A percentile compares a stretch with the other conserved stretches of the same genome.
These are phyloP conservation scores for Boletellus deceptivus DNA, from an alignment of 1,284 basidiomycete species.

Conservation along the genomic window DNA sequence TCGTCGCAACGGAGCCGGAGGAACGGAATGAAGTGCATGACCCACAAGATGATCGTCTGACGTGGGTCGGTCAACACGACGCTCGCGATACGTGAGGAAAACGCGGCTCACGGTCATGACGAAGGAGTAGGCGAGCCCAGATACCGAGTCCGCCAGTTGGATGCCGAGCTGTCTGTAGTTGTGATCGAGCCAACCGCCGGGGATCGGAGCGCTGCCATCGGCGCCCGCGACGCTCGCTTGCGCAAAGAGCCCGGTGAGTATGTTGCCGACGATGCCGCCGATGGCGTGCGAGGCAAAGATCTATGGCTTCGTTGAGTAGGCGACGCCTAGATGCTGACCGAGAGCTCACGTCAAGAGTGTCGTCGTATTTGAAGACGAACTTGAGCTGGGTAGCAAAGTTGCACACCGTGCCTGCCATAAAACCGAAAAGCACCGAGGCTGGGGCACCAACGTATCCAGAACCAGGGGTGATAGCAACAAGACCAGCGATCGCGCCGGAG, in stretches of 20 bases:
- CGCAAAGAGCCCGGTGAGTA: slow-evolving; percentile 87
- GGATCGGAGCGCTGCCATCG: slow-evolving; percentile 74
- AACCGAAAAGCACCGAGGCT: slow-evolving; percentile 82
- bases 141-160: slow-evolving; percentile 79
- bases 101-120: slow-evolving; percentile 65
- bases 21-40: slow-evolving; percentile 91
- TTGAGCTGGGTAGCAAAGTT: slow-evolving; percentile 97
- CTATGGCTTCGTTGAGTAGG: slow-evolving; percentile 31
- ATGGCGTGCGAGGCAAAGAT: slow-evolving; percentile 90
- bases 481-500: slow-evolving; percentile 88
- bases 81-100: not conserved
- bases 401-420: slow-evolving; percentile 80
- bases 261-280: slow-evolving; percentile 86
- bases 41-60: slow-evolving; percentile 84
- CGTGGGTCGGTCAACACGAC: slow-evolving; percentile 1
- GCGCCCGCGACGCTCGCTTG: slow-evolving; percentile 81
- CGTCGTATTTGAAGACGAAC: slow-evolving; percentile 72
- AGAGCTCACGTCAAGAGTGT: slow-evolving; percentile 70
- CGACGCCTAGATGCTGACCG: not conserved
- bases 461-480: slow-evolving; percentile 91
- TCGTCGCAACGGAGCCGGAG: slow-evolving; percentile 77
- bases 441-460: slow-evolving; percentile 88
- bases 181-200: slow-evolving; percentile 91
- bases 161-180: slow-evolving; percentile 83
- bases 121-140: slow-evolving; percentile 80